Conservation (phyloP, 1,139 yeast genomes). For the Yamadazyma dushanensis region DNA sequence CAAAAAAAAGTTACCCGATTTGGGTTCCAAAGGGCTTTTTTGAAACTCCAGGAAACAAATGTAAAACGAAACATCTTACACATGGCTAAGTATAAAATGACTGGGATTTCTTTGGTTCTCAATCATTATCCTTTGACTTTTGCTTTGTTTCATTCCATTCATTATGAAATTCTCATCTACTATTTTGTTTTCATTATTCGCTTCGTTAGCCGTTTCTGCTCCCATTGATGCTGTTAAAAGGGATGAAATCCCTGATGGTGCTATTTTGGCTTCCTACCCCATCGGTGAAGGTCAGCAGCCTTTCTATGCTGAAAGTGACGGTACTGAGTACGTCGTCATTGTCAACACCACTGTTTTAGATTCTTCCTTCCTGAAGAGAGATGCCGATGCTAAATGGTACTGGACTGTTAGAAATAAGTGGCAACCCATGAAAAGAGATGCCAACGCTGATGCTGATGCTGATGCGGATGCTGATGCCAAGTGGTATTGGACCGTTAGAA, state of each 20-base stretch:
- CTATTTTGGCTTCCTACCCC: conserved; percentile 17
- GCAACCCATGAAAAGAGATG: conserved; percentile 15
- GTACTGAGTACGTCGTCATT: conserved; percentile 15
- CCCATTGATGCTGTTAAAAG: conserved; percentile 14
- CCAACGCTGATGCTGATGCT: conserved; percentile 10
- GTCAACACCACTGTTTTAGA: conserved; percentile 16
- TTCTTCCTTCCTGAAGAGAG: conserved; percentile 10
- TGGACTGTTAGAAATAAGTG: conserved; percentile 12
- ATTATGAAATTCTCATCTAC: conserved; percentile 17
- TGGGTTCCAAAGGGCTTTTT: conserved; percentile 11
- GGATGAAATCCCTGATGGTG: conserved; percentile 14
- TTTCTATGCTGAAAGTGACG: conserved; percentile 15
- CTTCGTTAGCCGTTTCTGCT: conserved; percentile 13
- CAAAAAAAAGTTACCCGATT: conserved; percentile 12
- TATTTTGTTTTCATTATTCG: conserved; percentile 11
- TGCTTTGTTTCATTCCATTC: conserved; percentile 1
- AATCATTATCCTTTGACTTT: neutral
- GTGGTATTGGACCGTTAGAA: conserved; percentile 11
- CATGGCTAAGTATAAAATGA: too few species aligned
- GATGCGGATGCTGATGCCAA: conserved; percentile 10
- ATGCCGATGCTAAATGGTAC: conserved; percentile 13
- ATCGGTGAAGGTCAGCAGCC: conserved; percentile 14
- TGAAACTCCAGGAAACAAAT: conserved; percentile 10
- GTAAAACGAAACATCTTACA: too few species aligned
- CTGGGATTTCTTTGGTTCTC: too few species aligned